Evolutionary conservation across 1,139 yeast species (phyloP).

Genomic region (Yamadazyma dendronema): DNA sequence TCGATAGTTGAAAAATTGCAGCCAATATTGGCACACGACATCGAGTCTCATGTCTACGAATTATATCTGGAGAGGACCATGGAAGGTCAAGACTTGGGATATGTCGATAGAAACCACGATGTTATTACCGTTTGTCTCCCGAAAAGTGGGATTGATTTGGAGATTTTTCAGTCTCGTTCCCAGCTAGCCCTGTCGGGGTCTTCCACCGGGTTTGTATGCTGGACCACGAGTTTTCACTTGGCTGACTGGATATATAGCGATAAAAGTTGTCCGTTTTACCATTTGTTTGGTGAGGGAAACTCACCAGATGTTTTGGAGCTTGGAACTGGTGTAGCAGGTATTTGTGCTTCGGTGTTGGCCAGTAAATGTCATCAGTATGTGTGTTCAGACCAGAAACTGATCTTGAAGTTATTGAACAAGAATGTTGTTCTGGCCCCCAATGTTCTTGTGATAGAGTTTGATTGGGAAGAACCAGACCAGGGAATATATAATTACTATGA

Average conservation of each 20-base stretch:
- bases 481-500: conserved; percentile 26
- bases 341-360: conserved; percentile 49
- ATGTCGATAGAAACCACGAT: conserved; percentile 35
- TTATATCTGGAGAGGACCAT: conserved; percentile 39
- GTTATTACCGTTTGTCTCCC: conserved; percentile 32
- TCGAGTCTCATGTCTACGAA: conserved; percentile 50
- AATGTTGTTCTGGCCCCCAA: conserved; percentile 33
- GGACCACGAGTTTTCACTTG: conserved; percentile 55
- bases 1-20: neutral
- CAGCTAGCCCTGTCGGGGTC: conserved; percentile 42
- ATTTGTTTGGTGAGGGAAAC: conserved; percentile 8
- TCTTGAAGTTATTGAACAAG: conserved; percentile 47
- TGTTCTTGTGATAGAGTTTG: conserved; percentile 52
- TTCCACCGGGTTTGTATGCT: conserved; percentile 69
- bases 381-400: conserved; percentile 63
- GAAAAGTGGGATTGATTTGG: conserved; percentile 26
- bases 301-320: conserved; percentile 47
- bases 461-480: conserved; percentile 57
- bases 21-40: conserved; percentile 4
- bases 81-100: conserved; percentile 46
- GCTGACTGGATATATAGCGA: conserved; percentile 50
- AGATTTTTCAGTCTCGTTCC: conserved; percentile 42
- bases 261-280: conserved; percentile 23
- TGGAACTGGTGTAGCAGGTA: conserved; percentile 67
- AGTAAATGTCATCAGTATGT: conserved; percentile 36